Evolutionary conservation across 2,329 filamentous ascomycete species (phyloP), one percentile per base, ranked within the genome.

Genomic region (Hypoxylon sp.): DNA sequence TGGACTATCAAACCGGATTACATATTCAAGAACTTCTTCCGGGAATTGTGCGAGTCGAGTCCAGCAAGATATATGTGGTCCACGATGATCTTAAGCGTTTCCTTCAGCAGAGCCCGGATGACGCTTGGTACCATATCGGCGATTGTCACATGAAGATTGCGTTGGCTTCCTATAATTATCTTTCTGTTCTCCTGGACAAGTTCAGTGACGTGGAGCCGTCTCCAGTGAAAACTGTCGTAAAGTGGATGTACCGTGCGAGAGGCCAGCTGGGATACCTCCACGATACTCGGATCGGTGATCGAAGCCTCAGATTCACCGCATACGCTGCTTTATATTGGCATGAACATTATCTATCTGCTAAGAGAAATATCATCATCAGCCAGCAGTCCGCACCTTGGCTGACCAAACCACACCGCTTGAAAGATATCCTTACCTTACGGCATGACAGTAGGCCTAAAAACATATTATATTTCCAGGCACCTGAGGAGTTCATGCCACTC

Each of bases 291-390:
- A 14, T 46, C 6, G 33, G 42, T 13, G 39, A 54, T 24, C 35
- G 10, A 29, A 13, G 37, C 24, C 24, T 57, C 29, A 14, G 24
- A 11, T 53, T 66, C 5, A 10, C 37, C 13, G 22, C 39, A 17
- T 66, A 66, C 19, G 63, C 63, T 35, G 47, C 57, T 26, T 22
- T 48, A 29, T 66, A 66, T n/a, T 66, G 58, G 63, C 62, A 37
- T 33, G 63, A 66, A 10, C 63, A 66, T 42, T 58, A 26, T 33
- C 37, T 62, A n/a, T 53, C 33, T 35, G n/a, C 50, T 6, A 35
- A 14, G n/a, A 19, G 39, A 3, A 22, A 42, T 8, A 9, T 24
- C n/a, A 11, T 9, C 14, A 31, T 39, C 14, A 47, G 9, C 6
- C 22, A 31, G 3, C 26, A 46, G 9, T 10, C 46, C 17, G 17